These are phyloP conservation scores for Suhomyces prunicola DNA, from an alignment of 805 yeast species.

Conservation along the genomic window DNA sequence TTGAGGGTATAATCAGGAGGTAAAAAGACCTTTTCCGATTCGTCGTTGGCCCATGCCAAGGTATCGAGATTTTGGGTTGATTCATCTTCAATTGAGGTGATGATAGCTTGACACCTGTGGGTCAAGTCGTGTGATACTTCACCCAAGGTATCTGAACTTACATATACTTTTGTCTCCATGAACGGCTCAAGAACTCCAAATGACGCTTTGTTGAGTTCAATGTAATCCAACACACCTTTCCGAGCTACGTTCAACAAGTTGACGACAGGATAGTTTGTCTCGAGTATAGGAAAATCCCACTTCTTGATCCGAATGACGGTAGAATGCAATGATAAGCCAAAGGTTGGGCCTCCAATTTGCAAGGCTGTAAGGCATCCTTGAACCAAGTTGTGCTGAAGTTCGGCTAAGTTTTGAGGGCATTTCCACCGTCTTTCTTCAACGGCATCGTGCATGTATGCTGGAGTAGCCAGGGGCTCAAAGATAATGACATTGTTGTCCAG, in stretches of 20 bases:
- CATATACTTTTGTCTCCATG: conserved; percentile 71
- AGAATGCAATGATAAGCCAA: conserved; percentile 58
- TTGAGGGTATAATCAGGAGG: conserved; percentile 74
- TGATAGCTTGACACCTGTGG: conserved; percentile 71
- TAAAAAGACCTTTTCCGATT: conserved; percentile 61
- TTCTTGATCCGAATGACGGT: conserved; percentile 50
- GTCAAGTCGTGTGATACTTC: conserved; percentile 81
- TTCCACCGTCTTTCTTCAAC: conserved; percentile 48
- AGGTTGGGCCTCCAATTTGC: conserved; percentile 64
- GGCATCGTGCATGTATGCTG: conserved; percentile 21
- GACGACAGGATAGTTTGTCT: conserved; percentile 25
- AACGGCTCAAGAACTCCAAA: conserved; percentile 79
- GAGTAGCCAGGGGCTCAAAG: conserved; percentile 30
- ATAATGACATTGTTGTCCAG: conserved; percentile 48
- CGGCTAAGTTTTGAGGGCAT: conserved; percentile 42
- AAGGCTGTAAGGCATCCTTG: conserved; percentile 61
- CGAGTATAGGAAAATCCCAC: conserved; percentile 57
- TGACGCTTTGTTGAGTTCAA: conserved; percentile 17
- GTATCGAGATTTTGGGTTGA: conserved; percentile 32
- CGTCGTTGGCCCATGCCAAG: conserved; percentile 47
- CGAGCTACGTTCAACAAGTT: conserved; percentile 43
- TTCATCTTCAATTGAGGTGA: conserved; percentile 70
- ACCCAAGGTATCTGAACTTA: conserved; percentile 73
- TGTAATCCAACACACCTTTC: conserved; percentile 28
- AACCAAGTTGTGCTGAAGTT: conserved; percentile 50